These are phyloP conservation scores for Colletotrichum lindemuthianum DNA, from an alignment of 2,329 filamentous ascomycete genomes.

Conservation along the genomic window DNA sequence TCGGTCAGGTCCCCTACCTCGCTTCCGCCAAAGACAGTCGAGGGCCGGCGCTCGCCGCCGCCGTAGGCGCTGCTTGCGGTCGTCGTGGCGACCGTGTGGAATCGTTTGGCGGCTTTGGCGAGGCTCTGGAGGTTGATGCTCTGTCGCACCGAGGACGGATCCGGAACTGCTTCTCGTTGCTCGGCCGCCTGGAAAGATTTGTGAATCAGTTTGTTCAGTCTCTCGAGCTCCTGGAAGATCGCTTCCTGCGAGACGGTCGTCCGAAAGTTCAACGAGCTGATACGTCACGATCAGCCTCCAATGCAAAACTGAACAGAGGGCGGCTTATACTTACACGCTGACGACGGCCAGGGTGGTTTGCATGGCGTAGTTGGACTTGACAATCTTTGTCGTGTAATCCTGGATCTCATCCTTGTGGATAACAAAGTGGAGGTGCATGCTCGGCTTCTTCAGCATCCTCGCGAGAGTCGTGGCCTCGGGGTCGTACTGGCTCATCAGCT, in stretches of 20 bases:
- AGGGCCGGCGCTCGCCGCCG: not conserved
- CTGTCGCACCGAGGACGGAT: conserved; percentile 1
- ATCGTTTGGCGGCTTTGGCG: conserved; percentile 10
- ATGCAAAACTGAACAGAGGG: no score
- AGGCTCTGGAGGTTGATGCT: conserved; percentile 12
- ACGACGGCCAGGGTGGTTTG: conserved; percentile 20
- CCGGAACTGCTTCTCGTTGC: not conserved
- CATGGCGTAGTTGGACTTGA: conserved; percentile 23
- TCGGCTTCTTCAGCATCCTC: conserved; percentile 12
- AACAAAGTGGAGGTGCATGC: conserved; percentile 9
- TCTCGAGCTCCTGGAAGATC: conserved; percentile 12
- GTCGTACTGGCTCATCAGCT: conserved; percentile 10
- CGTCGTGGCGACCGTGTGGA: conserved; percentile 6
- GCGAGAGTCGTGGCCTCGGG: not conserved
- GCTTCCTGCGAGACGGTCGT: conserved; percentile 14
- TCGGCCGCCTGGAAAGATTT: not conserved
- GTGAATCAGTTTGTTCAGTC: not conserved
- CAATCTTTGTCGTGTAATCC: conserved; percentile 8
- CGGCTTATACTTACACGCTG: conserved; percentile 21
- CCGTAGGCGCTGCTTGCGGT: conserved; percentile 8
- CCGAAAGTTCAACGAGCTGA: conserved; percentile 12
- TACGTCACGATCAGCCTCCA: not conserved
- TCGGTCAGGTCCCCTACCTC: conserved; percentile 6
- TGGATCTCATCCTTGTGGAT: conserved; percentile 19
- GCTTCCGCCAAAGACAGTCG: conserved; percentile 4